Conservation (phyloP, 2,329 filamentous ascomycete genomes). For the Fusarium xylarioides region DNA sequence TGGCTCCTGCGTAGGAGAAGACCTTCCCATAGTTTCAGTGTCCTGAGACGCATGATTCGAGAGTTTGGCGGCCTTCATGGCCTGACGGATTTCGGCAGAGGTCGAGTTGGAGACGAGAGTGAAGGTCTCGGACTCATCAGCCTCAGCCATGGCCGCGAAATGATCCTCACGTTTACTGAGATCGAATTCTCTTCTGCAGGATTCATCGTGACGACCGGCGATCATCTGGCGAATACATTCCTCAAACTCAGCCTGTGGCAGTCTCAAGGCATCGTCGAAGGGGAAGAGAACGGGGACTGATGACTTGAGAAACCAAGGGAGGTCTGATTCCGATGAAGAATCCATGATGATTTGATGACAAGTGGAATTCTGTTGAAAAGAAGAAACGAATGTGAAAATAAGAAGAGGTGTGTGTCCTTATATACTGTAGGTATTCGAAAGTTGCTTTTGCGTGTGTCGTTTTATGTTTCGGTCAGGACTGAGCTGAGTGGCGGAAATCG, state of each 20-base stretch:
- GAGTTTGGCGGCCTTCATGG: constrained; percentile 20
- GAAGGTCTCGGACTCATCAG: constrained; percentile 38
- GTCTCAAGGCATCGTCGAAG: constrained; percentile 46
- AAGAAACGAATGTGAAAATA: not conserved
- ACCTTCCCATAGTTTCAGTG: not conserved
- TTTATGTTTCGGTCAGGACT: not conserved
- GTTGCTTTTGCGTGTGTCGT: not conserved
- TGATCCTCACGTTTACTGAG: not conserved
- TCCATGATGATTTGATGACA: constrained; percentile 26
- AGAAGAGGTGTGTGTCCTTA: not conserved
- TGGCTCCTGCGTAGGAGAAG: not conserved
- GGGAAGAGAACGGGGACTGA: constrained; percentile 52
- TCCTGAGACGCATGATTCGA: not conserved
- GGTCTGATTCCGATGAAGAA: constrained; percentile 29
- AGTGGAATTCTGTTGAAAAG: not conserved
- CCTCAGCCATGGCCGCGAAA: constrained; percentile 13
- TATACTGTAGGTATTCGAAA: constrained; percentile 4
- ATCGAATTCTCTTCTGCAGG: not conserved
- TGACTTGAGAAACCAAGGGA: constrained; percentile 52
- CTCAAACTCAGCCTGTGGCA: constrained; percentile 47
- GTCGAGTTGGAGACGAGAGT: constrained; percentile 42
- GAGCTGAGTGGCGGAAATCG: constrained; percentile 1
- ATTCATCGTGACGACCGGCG: constrained; percentile 13
- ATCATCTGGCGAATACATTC: constrained; percentile 45
- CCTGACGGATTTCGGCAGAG: constrained; percentile 37